Evolutionary conservation across 2,329 filamentous ascomycete genomes (phyloP).

Genomic region (Westerdykella aurantiaca): DNA sequence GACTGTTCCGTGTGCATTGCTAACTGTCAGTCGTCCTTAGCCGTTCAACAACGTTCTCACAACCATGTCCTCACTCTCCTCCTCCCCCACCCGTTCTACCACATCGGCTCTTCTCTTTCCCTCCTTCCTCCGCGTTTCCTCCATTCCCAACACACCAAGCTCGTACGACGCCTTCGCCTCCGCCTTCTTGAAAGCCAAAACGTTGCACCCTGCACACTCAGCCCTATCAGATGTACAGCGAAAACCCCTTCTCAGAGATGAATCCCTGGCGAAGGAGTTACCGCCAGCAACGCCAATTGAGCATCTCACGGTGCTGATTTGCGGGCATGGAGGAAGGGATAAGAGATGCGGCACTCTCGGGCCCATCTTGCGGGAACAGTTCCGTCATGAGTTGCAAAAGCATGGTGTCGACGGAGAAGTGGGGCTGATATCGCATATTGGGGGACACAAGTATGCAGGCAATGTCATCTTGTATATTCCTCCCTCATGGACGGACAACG

Average conservation of each 20-base stretch:
- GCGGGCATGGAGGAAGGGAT: slow-evolving; percentile 80
- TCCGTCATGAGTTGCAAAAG: slow-evolving; percentile 54
- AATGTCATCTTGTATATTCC: slow-evolving; percentile 80
- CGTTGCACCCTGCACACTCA: slow-evolving; percentile 58
- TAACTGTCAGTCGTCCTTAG: slow-evolving; percentile 40
- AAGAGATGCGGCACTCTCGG: slow-evolving; percentile 75
- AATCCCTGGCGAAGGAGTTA: slow-evolving; percentile 45
- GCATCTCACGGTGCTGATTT: slow-evolving; percentile 62
- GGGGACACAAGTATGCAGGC: slow-evolving; percentile 79
- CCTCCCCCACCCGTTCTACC: slow-evolving; percentile 19
- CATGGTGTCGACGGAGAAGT: slow-evolving; percentile 54
- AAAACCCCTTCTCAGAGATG: slow-evolving; percentile 41
- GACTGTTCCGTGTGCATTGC: not conserved
- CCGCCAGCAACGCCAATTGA: slow-evolving; percentile 47
- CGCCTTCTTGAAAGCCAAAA: slow-evolving; percentile 60
- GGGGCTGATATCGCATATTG: slow-evolving; percentile 70
- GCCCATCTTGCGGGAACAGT: slow-evolving; percentile 65
- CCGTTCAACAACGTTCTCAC: slow-evolving; percentile 77
- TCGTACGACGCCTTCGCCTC: slow-evolving; percentile 54
- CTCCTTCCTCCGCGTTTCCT: slow-evolving; percentile 73
- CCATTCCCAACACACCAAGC: slow-evolving; percentile 58
- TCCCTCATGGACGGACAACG: slow-evolving; percentile 46
- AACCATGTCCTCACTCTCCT: slow-evolving; percentile 69
- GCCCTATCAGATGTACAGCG: slow-evolving; percentile 50
- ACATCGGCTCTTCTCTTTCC: slow-evolving; percentile 73